Conservation (phyloP, 148 eudicot genomes). For the Mesembryanthemum crystallinum region DNA sequence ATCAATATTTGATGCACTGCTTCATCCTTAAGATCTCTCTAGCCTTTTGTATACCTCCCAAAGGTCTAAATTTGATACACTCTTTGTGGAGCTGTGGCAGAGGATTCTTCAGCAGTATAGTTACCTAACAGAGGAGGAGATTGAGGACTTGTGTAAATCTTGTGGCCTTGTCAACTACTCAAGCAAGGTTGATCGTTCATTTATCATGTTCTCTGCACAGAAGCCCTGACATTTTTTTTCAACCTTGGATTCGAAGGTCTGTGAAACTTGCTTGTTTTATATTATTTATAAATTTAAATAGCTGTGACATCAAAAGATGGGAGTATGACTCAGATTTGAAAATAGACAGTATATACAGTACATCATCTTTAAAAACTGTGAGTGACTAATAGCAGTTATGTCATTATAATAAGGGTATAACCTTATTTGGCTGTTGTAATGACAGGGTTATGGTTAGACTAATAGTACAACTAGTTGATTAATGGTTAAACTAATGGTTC, state of each 20-base stretch:
- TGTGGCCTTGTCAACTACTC: conserved; percentile 80
- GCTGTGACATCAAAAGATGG: not conserved
- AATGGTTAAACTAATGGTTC: conserved; percentile 8
- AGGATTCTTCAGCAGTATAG: conserved; percentile 36
- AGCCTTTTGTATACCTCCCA: not conserved
- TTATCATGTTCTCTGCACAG: conserved; percentile 82
- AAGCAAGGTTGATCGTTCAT: conserved; percentile 62
- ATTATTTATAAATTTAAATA: not conserved
- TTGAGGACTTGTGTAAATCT: conserved; percentile 73
- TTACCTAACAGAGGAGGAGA: conserved; percentile 70
- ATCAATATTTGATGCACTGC: not conserved
- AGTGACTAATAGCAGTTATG: not conserved
- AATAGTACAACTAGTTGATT: conserved; percentile 16
- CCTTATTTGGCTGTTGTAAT: conserved; percentile 1
- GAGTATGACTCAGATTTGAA: conserved; percentile 4
- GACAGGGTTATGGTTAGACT: conserved; percentile 13
- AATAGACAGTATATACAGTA: not conserved
- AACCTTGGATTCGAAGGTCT: conserved; percentile 26
- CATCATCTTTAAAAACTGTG: not conserved
- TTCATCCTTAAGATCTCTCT: not conserved
- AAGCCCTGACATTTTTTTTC: conserved; percentile 48
- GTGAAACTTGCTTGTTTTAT: not conserved
- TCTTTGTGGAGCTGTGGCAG: conserved; percentile 32
- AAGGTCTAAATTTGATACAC: not conserved
- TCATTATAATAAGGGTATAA: conserved; percentile 11